phyloP scores from a whole-genome alignment of 2,329 filamentous ascomycete genomes.

The Purpureocillium lavendulum region DNA sequence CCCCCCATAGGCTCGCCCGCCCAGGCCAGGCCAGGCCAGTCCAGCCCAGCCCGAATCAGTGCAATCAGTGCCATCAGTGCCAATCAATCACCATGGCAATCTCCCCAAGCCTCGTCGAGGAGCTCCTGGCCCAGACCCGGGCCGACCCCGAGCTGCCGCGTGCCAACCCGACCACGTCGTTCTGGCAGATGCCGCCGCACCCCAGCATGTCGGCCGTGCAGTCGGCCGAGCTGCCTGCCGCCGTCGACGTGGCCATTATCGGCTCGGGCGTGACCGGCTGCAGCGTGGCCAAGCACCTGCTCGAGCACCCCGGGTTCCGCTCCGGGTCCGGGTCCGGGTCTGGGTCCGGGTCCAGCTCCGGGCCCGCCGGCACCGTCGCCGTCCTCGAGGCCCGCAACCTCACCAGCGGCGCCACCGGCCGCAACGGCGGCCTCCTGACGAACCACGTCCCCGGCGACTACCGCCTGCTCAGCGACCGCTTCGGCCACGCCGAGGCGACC shows the following conservation, averaged over 20 bases:
- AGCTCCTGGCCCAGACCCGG: conserved; percentile 2
- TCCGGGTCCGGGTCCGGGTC: too few species aligned
- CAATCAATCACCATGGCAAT: neutral
- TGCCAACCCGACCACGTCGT: conserved; percentile 13
- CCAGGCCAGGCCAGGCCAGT: too few species aligned
- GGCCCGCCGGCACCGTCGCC: too few species aligned
- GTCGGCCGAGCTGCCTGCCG: conserved; percentile 10
- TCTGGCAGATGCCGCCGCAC: conserved; percentile 17
- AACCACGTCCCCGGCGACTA: conserved; percentile 29
- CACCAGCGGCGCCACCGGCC: conserved; percentile 20
- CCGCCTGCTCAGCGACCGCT: conserved; percentile 15
- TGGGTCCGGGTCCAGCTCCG: too few species aligned
- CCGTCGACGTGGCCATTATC: conserved; percentile 17
- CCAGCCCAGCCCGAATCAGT: too few species aligned
- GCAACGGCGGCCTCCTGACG: conserved; percentile 19
- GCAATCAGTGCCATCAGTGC: too few species aligned
- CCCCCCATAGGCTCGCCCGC: too few species aligned
- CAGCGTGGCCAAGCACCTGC: conserved; percentile 14
- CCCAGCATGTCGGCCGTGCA: conserved; percentile 13
- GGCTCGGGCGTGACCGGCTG: conserved; percentile 22
- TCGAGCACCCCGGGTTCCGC: conserved; percentile 8
- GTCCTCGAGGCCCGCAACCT: conserved; percentile 19
- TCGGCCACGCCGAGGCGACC: conserved; percentile 26
- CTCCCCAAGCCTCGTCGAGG: neutral
- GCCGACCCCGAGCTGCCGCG: conserved; percentile 16